Evolutionary conservation across 768 basidiomycete species (phyloP).

Genomic region (Calocybe gangraenosa): DNA sequence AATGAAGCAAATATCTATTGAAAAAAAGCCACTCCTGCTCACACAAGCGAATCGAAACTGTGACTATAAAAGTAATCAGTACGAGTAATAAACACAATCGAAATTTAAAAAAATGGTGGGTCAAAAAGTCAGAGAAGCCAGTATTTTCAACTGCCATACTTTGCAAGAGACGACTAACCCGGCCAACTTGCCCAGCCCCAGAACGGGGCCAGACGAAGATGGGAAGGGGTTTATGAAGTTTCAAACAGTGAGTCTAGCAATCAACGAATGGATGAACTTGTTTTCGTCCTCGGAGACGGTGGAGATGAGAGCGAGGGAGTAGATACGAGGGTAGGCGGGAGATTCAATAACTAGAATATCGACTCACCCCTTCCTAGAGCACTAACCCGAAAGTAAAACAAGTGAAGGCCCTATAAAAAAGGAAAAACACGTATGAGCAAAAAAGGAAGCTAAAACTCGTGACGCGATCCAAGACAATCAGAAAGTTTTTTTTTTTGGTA

Average conservation of each 20-base stretch:
- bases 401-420: background rate
- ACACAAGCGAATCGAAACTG: no score
- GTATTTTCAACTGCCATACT: slow-evolving; percentile 50
- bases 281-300: slow-evolving; percentile 51
- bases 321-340: no score
- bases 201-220: slow-evolving; percentile 37
- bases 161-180: slow-evolving; percentile 27
- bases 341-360: no score
- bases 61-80: no score
- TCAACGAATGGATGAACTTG: slow-evolving; percentile 89
- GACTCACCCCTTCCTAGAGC: slow-evolving; percentile 19
- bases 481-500: slow-evolving; percentile 52
- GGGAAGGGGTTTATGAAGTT: slow-evolving; percentile 31
- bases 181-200: slow-evolving; percentile 41
- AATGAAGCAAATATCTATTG: no score
- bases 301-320: background rate
- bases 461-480: slow-evolving; percentile 31
- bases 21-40: no score
- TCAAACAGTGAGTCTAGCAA: slow-evolving; percentile 32
- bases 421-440: slow-evolving; percentile 18
- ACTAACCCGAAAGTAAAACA: background rate
- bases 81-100: no score
- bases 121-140: slow-evolving; percentile 63
- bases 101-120: no score
- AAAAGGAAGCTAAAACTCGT: background rate